A percentile compares a stretch with the other conserved stretches of the same genome.
Evolutionary conservation across 306 rosid species (phyloP).

Genomic region (Rosa multiflora): DNA sequence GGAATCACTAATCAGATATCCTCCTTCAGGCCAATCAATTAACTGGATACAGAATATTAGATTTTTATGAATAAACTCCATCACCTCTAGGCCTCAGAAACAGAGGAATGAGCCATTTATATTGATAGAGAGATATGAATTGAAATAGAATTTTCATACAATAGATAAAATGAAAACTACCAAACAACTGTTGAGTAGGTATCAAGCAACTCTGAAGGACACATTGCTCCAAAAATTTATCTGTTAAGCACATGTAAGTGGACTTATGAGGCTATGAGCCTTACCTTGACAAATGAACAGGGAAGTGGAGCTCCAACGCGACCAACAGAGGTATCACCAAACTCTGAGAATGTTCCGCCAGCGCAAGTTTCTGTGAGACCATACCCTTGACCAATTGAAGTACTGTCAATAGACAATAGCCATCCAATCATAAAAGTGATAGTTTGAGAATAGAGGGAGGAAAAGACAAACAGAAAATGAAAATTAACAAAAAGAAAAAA

Average conservation of each 20-base stretch:
- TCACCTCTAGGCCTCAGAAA: constrained; percentile 1
- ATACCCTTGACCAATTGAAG: constrained; percentile 94
- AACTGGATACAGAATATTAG: constrained; percentile 52
- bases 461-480: neutral
- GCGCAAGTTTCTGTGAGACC: constrained; percentile 99
- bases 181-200: neutral
- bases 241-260: constrained; percentile 7
- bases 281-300: constrained; percentile 84
- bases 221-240: neutral
- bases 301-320: constrained; percentile 99
- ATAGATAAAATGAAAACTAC: neutral
- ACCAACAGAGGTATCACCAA: constrained; percentile 83
- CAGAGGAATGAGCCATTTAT: neutral
- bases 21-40: constrained; percentile 93
- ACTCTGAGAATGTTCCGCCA: constrained; percentile 89
- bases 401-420: constrained; percentile 51
- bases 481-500: neutral
- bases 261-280: constrained; percentile 2
- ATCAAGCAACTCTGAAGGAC: constrained; percentile 1
- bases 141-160: neutral
- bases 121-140: neutral
- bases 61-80: constrained; percentile 9
- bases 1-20: constrained; percentile 60
- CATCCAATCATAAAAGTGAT: constrained; percentile 26
- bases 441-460: constrained; percentile 4